Evolutionary conservation across 805 yeast genomes (phyloP).

Genomic region (Alloascoidea africana): DNA sequence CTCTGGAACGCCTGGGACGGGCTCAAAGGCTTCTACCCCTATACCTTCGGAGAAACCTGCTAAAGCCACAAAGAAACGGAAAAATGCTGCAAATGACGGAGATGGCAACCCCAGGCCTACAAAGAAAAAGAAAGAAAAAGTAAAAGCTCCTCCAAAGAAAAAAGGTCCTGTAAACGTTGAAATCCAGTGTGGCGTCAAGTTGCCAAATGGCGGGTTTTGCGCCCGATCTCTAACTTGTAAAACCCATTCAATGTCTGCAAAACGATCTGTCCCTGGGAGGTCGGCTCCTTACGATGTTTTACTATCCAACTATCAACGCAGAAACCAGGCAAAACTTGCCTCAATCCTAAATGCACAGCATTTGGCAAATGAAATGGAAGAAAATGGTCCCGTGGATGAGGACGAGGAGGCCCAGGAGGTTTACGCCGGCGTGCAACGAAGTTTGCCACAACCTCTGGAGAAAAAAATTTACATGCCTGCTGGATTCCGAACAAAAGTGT

Average conservation of each 20-base stretch:
- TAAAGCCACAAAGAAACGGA: conserved; percentile 18
- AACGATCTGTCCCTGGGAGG: conserved; percentile 87
- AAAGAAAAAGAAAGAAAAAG: conserved; percentile 14
- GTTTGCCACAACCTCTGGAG: conserved; percentile 74
- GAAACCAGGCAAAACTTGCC: conserved; percentile 82
- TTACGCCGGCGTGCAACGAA: conserved; percentile 71
- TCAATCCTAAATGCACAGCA: conserved; percentile 22
- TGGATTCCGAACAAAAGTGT: conserved; percentile 51
- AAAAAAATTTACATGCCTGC: conserved; percentile 56
- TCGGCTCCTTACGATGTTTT: conserved; percentile 84
- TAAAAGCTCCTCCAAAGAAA: conserved; percentile 35
- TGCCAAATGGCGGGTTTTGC: conserved; percentile 91
- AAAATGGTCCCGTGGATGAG: conserved; percentile 41
- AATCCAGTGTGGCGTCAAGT: conserved; percentile 88
- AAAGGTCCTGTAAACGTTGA: conserved; percentile 85
- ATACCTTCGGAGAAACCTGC: conserved; percentile 9
- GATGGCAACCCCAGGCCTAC: conserved; percentile 16
- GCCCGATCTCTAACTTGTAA: conserved; percentile 94
- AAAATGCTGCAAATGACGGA: conserved; percentile 7
- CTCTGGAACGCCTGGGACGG: conserved; percentile 7
- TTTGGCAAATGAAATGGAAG: conserved; percentile 17
- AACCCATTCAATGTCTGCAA: conserved; percentile 97
- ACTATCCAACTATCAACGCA: conserved; percentile 78
- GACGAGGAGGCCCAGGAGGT: conserved; percentile 92
- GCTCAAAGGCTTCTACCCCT: conserved; percentile 8